Base-by-base conservation (phyloP, 169 alveolate species). In the Plasmodium malariae region DNA sequence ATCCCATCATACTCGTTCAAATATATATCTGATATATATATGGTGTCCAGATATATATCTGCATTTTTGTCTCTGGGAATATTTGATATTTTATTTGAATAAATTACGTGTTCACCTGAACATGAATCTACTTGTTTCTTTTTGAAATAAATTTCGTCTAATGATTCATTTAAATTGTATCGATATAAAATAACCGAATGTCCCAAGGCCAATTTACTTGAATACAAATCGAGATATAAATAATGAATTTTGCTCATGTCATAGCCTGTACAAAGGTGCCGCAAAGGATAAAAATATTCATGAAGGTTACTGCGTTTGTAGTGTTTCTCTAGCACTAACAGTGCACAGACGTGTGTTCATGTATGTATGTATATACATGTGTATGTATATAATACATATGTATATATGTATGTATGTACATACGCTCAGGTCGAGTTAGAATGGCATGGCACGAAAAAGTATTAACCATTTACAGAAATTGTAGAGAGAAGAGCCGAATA, bases 251-350 rank as follows among this genome's bases (percentile, higher is more conserved):
- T 69, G 55, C 45, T 30, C 63, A 76, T 48, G 76, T 62, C 51
- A 54, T 76, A 76, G 19, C 89, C 89, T 76, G 57, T 21, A 55
- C n/a, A n/a, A n/a, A n/a, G n/a, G n/a, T n/a, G n/a, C n/a, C n/a
- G n/a, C n/a, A n/a, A n/a, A n/a, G n/a, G n/a, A n/a, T n/a, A n/a
- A n/a, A n/a, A n/a, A n/a, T n/a, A n/a, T n/a, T n/a, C n/a, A n/a
- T n/a, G n/a, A n/a, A n/a, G n/a, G n/a, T n/a, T n/a, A n/a, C n/a
- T n/a, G n/a, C n/a, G n/a, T n/a, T n/a, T n/a, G n/a, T n/a, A n/a
- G n/a, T n/a, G n/a, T n/a, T n/a, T n/a, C n/a, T n/a, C n/a, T n/a
- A n/a, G n/a, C n/a, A n/a, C n/a, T n/a, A n/a, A n/a, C 32, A 36
- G 37, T 69, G 59, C 28, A 69, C 60, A 17, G 3, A 3, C 57